Conservation (phyloP, 1,284 basidiomycete genomes). For the Rhodotorula sp. region DNA sequence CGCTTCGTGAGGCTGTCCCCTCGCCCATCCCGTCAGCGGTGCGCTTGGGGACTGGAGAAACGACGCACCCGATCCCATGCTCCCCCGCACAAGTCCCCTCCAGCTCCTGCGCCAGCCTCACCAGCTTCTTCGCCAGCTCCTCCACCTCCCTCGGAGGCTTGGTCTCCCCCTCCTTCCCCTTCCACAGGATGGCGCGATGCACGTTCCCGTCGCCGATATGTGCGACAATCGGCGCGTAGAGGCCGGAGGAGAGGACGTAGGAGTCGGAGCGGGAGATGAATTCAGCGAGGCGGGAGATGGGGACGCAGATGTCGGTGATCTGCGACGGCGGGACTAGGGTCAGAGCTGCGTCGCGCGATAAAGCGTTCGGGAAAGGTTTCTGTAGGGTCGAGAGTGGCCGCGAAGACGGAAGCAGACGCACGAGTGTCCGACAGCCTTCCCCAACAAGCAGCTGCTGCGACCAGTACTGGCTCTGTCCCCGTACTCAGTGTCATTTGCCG, state of each 20-base stretch:
- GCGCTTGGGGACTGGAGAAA: too few species aligned
- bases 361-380: neutral
- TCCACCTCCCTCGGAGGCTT: conserved; percentile 25
- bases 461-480: conserved; percentile 31
- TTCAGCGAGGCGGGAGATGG: conserved; percentile 40
- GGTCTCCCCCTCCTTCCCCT: conserved; percentile 22
- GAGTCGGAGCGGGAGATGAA: conserved; percentile 34
- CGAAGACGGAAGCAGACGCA: neutral
- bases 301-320: conserved; percentile 43
- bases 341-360: neutral
- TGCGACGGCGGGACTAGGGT: neutral
- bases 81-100: conserved; percentile 52
- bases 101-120: conserved; percentile 31
- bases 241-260: conserved; percentile 30
- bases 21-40: neutral
- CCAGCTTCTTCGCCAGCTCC: conserved; percentile 26
- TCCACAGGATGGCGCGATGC: conserved; percentile 36
- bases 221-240: conserved; percentile 41
- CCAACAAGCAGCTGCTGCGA: conserved; percentile 33
- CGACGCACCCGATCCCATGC: conserved; percentile 66
- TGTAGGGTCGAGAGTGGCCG: too few species aligned
- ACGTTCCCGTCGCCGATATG: conserved; percentile 43
- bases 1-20: conserved; percentile 56
- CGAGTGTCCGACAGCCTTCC: conserved; percentile 29
- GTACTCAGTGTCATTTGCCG: neutral